Conservation (phyloP, 345 rosid species). For the Acer negundo region DNA sequence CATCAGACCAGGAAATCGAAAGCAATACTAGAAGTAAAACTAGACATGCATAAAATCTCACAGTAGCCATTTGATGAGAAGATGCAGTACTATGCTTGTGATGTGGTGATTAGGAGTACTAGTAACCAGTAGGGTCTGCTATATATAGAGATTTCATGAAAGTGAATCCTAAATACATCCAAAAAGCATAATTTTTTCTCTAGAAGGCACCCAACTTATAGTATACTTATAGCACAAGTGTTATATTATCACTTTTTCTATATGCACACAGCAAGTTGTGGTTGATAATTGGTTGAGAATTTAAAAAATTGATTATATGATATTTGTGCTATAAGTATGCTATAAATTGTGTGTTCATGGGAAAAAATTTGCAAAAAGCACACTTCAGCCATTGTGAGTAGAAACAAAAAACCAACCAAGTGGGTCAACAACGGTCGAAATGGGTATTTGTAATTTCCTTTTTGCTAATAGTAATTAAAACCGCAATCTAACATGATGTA, state of each 20-base stretch:
- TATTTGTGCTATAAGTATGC: no score
- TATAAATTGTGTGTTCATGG: no score
- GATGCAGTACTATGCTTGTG: not conserved
- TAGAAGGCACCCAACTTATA: no score
- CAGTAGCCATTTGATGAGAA: conserved; percentile 8
- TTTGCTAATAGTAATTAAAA: not conserved
- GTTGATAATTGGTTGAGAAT: no score
- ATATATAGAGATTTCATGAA: conserved; percentile 16
- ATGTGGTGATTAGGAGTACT: not conserved
- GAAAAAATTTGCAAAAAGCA: no score
- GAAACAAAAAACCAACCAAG: not conserved
- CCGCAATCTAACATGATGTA: not conserved
- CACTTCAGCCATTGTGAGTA: not conserved
- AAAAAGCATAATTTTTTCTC: no score
- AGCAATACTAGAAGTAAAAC: conserved; percentile 15
- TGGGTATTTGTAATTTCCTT: not conserved
- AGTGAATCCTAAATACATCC: no score
- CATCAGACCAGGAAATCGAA: conserved; percentile 11
- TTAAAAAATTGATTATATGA: no score
- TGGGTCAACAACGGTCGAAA: not conserved
- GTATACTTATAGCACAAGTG: no score
- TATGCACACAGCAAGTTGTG: no score
- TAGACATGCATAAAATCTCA: conserved; percentile 13
- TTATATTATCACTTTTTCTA: no score
- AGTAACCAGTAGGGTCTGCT: not conserved